Evolutionary conservation across 208 protist genomes (phyloP).

Genomic region (Trypanosoma lewisi): DNA sequence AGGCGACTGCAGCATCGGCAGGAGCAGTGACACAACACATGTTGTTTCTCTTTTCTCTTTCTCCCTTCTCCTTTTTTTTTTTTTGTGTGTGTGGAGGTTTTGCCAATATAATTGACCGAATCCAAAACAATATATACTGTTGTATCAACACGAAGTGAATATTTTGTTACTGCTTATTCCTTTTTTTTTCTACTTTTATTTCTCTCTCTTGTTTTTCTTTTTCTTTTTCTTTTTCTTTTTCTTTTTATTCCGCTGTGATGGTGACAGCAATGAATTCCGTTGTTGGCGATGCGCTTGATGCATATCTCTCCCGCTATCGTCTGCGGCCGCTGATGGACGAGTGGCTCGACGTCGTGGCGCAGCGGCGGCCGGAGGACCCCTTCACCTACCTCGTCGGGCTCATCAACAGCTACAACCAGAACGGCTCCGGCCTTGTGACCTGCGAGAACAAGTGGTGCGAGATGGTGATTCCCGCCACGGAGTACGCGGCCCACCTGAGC

Average conservation of each 20-base stretch:
- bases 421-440: constrained; percentile 64
- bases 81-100: neutral
- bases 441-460: constrained; percentile 79
- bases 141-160: too few relatives aligned
- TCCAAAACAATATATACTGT: too few relatives aligned
- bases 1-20: too few relatives aligned
- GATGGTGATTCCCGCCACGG: constrained; percentile 55
- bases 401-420: constrained; percentile 40
- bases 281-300: constrained; percentile 31
- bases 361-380: constrained; percentile 56
- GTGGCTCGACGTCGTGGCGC: constrained; percentile 45
- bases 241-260: neutral
- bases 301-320: constrained; percentile 60
- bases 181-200: constrained; percentile 6
- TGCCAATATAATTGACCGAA: too few relatives aligned
- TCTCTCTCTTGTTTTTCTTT: neutral
- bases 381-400: constrained; percentile 63
- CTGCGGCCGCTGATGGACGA: constrained; percentile 66
- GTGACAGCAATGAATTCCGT: constrained; percentile 3
- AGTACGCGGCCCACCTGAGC: constrained; percentile 37
- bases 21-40: neutral
- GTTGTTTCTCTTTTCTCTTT: constrained; percentile 23
- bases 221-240: constrained; percentile 13
- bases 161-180: neutral
- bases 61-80: constrained; percentile 8